phyloP scores from a whole-genome alignment of 2,329 filamentous ascomycete genomes.

The Samsoniella hepiali region DNA sequence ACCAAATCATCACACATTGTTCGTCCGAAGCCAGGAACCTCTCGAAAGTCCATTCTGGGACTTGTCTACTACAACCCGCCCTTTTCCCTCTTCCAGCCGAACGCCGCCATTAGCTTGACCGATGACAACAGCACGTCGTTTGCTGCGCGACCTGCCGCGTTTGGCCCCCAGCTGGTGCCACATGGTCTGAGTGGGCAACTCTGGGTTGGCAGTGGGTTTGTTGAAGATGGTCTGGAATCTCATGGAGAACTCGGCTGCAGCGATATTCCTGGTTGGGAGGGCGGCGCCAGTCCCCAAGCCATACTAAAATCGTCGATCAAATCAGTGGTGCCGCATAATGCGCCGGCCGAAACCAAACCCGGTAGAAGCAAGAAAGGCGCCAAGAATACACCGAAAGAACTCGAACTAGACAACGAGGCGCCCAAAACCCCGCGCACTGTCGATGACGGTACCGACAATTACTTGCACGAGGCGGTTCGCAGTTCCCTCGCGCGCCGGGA shows the following conservation, averaged over 20 bases:
- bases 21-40: constrained; percentile 2
- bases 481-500: constrained; percentile 34
- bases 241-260: constrained; percentile 92
- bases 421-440: constrained; percentile 24
- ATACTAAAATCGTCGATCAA: constrained; percentile 20
- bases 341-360: neutral
- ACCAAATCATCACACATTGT: neutral
- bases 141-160: constrained; percentile 86
- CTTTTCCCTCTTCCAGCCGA: constrained; percentile 88
- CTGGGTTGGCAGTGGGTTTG: constrained; percentile 91
- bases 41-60: constrained; percentile 31
- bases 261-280: constrained; percentile 86
- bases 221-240: constrained; percentile 67
- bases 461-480: constrained; percentile 60
- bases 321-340: constrained; percentile 2
- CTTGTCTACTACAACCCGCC: constrained; percentile 71
- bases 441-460: constrained; percentile 80
- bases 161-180: constrained; percentile 74
- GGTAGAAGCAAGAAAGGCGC: neutral
- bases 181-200: constrained; percentile 82
- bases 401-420: neutral
- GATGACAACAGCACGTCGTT: constrained; percentile 99
- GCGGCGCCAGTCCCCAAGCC: constrained; percentile 38
- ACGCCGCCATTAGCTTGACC: constrained; percentile 91
- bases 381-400: neutral